A percentile compares a stretch with the other conserved stretches of the same genome.
phyloP scores from a whole-genome alignment of 139 green algal genomes.

The Zygnema circumcarinatum region DNA sequence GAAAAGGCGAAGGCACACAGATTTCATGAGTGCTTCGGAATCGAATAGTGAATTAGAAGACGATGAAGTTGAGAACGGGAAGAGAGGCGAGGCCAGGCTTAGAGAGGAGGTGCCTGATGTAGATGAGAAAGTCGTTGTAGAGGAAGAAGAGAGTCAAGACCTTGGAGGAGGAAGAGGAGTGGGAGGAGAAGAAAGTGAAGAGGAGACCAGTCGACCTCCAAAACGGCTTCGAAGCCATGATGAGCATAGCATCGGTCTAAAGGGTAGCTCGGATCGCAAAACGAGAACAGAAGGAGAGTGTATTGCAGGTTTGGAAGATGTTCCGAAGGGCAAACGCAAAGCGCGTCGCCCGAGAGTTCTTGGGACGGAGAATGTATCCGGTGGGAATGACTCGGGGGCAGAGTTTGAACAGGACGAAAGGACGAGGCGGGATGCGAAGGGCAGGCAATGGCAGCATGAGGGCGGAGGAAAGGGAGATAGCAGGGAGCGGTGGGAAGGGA shows the following conservation, averaged over 20 bases:
- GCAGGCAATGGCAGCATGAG: background rate
- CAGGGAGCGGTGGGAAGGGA: slow-evolving; percentile 1
- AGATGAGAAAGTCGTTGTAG: background rate
- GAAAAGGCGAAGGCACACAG: no score
- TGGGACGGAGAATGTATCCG: background rate
- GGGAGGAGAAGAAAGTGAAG: slow-evolving; percentile 19
- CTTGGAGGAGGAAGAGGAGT: background rate
- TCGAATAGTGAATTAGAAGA: no score
- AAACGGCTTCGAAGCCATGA: background rate
- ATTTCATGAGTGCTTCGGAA: no score
- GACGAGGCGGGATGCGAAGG: background rate
- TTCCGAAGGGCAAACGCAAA: slow-evolving; percentile 4
- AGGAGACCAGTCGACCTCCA: background rate
- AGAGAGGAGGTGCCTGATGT: no score
- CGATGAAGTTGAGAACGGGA: no score
- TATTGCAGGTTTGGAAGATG: slow-evolving; percentile 10
- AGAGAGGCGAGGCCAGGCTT: no score
- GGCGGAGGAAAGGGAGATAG: background rate
- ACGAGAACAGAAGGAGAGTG: background rate
- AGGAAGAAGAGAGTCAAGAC: slow-evolving; percentile 9
- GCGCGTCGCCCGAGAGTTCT: background rate
- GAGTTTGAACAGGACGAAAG: background rate
- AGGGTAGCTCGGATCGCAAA: background rate
- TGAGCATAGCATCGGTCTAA: background rate
- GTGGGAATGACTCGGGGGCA: background rate